Conservation (phyloP, 2,329 filamentous ascomycete species). For the Tolypocladium ophioglossoides region DNA sequence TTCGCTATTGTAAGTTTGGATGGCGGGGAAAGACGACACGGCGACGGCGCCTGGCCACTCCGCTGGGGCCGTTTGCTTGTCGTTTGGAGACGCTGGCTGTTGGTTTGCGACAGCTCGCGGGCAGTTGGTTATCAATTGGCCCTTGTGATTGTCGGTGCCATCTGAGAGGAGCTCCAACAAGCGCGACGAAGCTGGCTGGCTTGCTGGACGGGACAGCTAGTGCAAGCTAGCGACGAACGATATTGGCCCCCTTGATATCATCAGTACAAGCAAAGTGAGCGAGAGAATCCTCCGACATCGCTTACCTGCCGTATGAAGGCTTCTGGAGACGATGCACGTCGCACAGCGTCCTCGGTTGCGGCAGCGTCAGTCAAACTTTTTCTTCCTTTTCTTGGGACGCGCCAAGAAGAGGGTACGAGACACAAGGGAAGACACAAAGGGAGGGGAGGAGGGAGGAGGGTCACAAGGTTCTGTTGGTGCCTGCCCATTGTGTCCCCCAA, state of each 20-base stretch:
- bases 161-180: background rate
- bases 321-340: background rate
- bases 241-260: background rate
- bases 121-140: too few species aligned
- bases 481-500: too few species aligned
- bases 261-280: too few species aligned
- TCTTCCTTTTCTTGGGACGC: background rate
- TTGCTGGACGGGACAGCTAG: background rate
- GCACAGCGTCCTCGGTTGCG: too few species aligned
- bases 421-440: too few species aligned
- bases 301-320: background rate
- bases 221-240: background rate
- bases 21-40: background rate
- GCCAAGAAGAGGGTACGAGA: background rate
- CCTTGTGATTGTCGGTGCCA: background rate
- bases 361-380: background rate
- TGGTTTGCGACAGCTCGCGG: too few species aligned
- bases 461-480: background rate
- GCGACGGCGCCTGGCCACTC: background rate
- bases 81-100: background rate
- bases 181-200: background rate
- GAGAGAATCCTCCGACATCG: too few species aligned
- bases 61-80: background rate
- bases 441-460: background rate
- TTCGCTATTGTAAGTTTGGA: background rate